A percentile compares a stretch with the other conserved stretches of the same genome.
Conservation (phyloP, 352 stramenopile genomes). For the Discostella stelligera region DNA sequence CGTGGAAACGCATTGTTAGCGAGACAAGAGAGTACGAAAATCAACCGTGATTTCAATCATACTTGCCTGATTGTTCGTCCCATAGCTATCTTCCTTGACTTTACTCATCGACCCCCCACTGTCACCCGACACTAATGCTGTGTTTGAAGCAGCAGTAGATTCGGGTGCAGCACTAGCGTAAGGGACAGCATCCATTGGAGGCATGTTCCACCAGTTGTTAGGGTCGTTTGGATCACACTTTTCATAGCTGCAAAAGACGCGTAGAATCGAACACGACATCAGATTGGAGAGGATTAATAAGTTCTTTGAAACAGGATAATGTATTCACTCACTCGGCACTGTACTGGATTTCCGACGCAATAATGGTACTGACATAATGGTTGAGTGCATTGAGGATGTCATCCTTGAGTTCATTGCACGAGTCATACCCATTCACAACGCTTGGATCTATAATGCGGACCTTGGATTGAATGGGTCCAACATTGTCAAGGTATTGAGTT, state of each 20-base stretch:
- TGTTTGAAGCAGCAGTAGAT: not conserved
- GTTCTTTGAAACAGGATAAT: not conserved
- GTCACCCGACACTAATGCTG: not conserved
- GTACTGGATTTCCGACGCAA: conserved; percentile 26
- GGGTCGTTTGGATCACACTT: conserved; percentile 38
- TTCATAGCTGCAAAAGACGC: conserved; percentile 14
- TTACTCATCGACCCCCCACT: not conserved
- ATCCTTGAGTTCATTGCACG: conserved; percentile 42
- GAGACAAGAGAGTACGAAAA: not conserved
- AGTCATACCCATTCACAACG: conserved; percentile 40
- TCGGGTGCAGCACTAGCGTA: not conserved
- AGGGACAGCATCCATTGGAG: not conserved
- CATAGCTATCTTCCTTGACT: conserved; percentile 48
- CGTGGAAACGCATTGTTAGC: conserved; percentile 4
- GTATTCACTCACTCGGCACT: conserved; percentile 15
- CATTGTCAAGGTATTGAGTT: conserved; percentile 32
- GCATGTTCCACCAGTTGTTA: not conserved
- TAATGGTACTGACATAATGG: conserved; percentile 49
- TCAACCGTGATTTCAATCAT: not conserved
- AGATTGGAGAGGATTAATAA: not conserved
- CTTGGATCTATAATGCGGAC: conserved; percentile 43
- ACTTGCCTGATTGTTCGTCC: conserved; percentile 56
- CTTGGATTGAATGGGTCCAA: conserved; percentile 38
- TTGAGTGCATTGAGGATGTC: conserved; percentile 55
- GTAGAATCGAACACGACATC: too few relatives aligned